Evolutionary conservation across 768 basidiomycete genomes (phyloP), one percentile per base, ranked within the genome.

Genomic region (Termitomyces sp.): DNA sequence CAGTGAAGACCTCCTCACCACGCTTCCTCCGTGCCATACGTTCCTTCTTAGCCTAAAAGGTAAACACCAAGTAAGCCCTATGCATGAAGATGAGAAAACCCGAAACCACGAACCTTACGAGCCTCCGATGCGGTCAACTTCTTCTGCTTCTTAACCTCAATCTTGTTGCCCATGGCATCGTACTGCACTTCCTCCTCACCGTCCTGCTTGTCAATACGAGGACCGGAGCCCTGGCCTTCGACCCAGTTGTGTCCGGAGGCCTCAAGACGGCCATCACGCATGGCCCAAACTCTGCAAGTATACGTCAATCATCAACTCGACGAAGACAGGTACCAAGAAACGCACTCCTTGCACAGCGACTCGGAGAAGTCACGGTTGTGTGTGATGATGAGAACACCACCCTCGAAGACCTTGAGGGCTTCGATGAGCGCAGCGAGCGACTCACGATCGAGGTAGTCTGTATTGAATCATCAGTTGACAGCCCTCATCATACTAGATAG

Each of bases 231-330:
- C 76, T 99, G 97, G 52, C 97, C 97, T 78, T 98, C 97, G 71
- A 97, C 94, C 96, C 96, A 97, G 86, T 97, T 96, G 84, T 96
- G 94, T 64, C 95, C 96, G 48, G 96, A 98, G 6, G 96, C 94
- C 81, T 96, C 94, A 65, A 98, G 87, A 68, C 82, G 88, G 70
- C 97, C 97, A 73, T 98, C 94, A 55, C 91, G 88, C 97, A 98
- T 99, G 45, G 97, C 96, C 97, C 97, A 98, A 46, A 98, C 95
- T 81, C 80, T 81, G 60, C 10, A 60, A 45, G 12, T 34, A 29
- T 20, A 59, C 4, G 20, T 50, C 64, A 52, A 59, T 36, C 15
- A 56, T 53, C 40, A 4, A 45, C 38, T 15, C 7, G 5, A 43
- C 37, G 10, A 14, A 15, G n/a, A n/a, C 3, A 36, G 15, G 25